phyloP scores from a whole-genome alignment of 106 monocot genomes.

The Dioscorea dumetorum region DNA sequence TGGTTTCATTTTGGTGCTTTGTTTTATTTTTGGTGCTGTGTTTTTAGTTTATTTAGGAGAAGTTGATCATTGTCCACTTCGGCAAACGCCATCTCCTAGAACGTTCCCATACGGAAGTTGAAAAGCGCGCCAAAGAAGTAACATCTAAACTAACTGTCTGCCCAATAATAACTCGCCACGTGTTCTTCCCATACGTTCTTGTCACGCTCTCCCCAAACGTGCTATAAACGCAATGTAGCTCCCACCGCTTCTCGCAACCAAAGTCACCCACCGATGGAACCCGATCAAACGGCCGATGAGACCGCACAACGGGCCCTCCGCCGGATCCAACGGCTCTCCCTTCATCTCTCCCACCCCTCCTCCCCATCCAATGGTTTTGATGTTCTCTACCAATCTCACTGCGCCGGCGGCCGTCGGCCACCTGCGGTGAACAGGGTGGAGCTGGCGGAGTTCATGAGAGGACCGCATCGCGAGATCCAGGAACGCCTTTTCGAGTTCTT shows the following conservation, averaged over 20 bases:
- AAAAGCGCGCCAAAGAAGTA: background rate
- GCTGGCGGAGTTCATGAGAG: constrained; percentile 42
- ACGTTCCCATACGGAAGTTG: background rate
- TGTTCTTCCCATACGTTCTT: no score
- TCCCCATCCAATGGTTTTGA: background rate
- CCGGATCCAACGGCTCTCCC: constrained; percentile 26
- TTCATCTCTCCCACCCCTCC: constrained; percentile 34
- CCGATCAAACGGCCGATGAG: no score
- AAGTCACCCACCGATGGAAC: no score
- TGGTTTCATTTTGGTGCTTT: no score
- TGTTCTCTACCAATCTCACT: constrained; percentile 15
- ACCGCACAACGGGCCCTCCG: background rate
- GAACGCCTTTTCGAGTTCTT: constrained; percentile 66
- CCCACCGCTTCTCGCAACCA: no score
- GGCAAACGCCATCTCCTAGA: no score
- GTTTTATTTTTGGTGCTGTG: no score
- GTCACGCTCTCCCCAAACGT: no score
- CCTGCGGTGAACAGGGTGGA: constrained; percentile 8
- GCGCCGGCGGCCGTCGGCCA: constrained; percentile 21
- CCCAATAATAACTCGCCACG: no score
- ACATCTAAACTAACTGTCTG: no score
- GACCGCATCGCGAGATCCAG: constrained; percentile 58
- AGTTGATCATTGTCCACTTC: background rate
- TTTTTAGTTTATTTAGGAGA: no score
- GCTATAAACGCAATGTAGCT: no score